phyloP scores from a whole-genome alignment of 2,329 filamentous ascomycete species.

The Elsinoe arachidis region DNA sequence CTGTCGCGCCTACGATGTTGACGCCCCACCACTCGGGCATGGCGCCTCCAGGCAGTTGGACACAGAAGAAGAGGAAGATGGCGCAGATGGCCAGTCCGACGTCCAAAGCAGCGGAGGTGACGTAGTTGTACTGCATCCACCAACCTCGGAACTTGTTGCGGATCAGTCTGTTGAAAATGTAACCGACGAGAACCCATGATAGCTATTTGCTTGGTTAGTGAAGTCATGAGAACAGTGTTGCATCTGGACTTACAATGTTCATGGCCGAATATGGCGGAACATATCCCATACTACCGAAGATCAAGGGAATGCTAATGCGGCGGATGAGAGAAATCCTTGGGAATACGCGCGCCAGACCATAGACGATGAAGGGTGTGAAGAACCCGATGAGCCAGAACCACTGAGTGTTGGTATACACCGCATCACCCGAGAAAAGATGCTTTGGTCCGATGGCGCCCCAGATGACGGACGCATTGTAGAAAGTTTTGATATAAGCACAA shows the following conservation, averaged over 20 bases:
- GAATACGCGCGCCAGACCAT: conserved; percentile 46
- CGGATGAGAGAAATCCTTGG: conserved; percentile 17
- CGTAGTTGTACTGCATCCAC: conserved; percentile 93
- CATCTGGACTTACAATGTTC: conserved; percentile 38
- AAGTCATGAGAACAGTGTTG: neutral
- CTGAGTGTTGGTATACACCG: conserved; percentile 68
- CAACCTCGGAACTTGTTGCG: conserved; percentile 60
- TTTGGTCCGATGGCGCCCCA: conserved; percentile 51
- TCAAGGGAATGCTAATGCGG: conserved; percentile 46
- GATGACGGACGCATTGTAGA: conserved; percentile 83
- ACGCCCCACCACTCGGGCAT: conserved; percentile 80
- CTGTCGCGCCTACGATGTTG: conserved; percentile 43
- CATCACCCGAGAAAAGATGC: conserved; percentile 46
- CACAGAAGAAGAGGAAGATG: conserved; percentile 79
- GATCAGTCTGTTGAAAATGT: conserved; percentile 71
- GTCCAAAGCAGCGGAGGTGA: conserved; percentile 72
- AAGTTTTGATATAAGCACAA: conserved; percentile 78
- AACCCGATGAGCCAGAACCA: conserved; percentile 77
- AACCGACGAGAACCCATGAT: conserved; percentile 79
- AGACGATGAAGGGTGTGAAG: conserved; percentile 63
- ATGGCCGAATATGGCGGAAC: conserved; percentile 74
- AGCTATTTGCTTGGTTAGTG: conserved; percentile 45
- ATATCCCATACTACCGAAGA: conserved; percentile 75
- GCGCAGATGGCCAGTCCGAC: conserved; percentile 75
- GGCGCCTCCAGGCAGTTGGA: conserved; percentile 68